These are phyloP conservation scores for Yarrowia galli DNA, from an alignment of 1,139 yeast species.

Conservation along the genomic window DNA sequence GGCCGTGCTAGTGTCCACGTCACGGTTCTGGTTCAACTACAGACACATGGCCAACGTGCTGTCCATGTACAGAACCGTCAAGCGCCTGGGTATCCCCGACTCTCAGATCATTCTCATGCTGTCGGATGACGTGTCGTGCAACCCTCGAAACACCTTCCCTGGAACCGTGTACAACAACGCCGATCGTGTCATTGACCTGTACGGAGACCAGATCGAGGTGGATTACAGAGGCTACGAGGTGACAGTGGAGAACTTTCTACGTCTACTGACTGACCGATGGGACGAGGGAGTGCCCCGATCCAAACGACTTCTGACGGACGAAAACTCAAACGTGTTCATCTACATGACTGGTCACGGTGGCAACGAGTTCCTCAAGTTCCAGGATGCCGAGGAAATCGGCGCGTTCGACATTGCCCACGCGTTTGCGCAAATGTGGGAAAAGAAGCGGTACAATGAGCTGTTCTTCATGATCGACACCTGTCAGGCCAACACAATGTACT, in stretches of 20 bases:
- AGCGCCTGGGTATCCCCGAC: conserved; percentile 95
- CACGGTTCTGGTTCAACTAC: conserved; percentile 97
- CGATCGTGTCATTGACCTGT: conserved; percentile 91
- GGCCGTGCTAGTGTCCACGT: conserved; percentile 93
- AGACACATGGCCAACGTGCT: conserved; percentile 97
- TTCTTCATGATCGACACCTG: conserved; percentile 98
- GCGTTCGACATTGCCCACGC: conserved; percentile 97
- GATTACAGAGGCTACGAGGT: conserved; percentile 98
- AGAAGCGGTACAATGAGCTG: conserved; percentile 91
- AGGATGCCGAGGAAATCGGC: conserved; percentile 97
- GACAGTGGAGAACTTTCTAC: conserved; percentile 91
- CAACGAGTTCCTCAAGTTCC: conserved; percentile 93
- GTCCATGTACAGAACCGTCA: conserved; percentile 93
- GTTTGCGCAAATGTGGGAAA: conserved; percentile 95
- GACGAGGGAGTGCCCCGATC: conserved; percentile 92
- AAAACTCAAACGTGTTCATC: conserved; percentile 89
- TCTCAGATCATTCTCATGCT: conserved; percentile 96
- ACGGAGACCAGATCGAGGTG: conserved; percentile 94
- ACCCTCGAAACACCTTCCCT: conserved; percentile 93
- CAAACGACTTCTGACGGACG: conserved; percentile 88
- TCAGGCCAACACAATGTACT: conserved; percentile 98
- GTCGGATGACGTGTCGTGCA: conserved; percentile 96
- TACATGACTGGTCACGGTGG: conserved; percentile 99
- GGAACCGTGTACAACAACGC: conserved; percentile 95
- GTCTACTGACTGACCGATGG: conserved; percentile 94